Percentiles rank a stretch among this genome's conserved stretches.
Conservation (phyloP, 73 alveolate genomes). For the Tetrahymena thermophila region DNA sequence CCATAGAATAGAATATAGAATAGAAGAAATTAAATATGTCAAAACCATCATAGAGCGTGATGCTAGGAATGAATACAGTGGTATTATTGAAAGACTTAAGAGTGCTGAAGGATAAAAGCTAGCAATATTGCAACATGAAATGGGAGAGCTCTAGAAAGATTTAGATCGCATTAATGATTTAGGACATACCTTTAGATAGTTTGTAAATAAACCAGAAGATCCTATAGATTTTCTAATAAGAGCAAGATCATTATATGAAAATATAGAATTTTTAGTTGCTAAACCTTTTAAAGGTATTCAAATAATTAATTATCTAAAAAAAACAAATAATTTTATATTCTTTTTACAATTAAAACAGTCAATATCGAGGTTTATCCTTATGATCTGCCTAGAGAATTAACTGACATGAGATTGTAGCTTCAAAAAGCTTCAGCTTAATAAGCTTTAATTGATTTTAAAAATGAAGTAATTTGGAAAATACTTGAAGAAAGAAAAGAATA, state of each 20-base stretch:
- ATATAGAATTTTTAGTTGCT: slow-evolving; percentile 33
- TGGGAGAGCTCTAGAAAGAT: slow-evolving; percentile 89
- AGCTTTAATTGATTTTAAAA: slow-evolving; percentile 14
- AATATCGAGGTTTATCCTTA: slow-evolving; percentile 35
- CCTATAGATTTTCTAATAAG: slow-evolving; percentile 16
- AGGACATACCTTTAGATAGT: slow-evolving; percentile 8
- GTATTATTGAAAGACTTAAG: slow-evolving; percentile 91
- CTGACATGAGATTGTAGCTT: slow-evolving; percentile 26
- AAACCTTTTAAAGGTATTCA: slow-evolving; percentile 17
- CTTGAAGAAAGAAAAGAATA: slow-evolving; percentile 4
- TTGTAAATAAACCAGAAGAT: slow-evolving; percentile 15
- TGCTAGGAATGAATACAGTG: slow-evolving; percentile 87
- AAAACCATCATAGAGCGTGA: slow-evolving; percentile 91
- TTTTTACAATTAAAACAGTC: not conserved
- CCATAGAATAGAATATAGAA: slow-evolving; percentile 58
- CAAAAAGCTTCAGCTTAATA: slow-evolving; percentile 20
- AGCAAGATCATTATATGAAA: slow-evolving; percentile 28
- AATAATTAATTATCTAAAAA: too few species aligned
- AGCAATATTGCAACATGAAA: slow-evolving; percentile 90
- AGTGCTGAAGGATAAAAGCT: slow-evolving; percentile 89
- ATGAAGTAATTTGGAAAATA: slow-evolving; percentile 31
- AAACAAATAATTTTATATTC: too few species aligned
- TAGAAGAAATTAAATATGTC: slow-evolving; percentile 86
- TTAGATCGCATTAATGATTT: slow-evolving; percentile 88
- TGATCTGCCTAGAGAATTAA: slow-evolving; percentile 36